These are phyloP conservation scores for Nitzschia inconspicua DNA, from an alignment of 108 stramenopile species.

Conservation along the genomic window DNA sequence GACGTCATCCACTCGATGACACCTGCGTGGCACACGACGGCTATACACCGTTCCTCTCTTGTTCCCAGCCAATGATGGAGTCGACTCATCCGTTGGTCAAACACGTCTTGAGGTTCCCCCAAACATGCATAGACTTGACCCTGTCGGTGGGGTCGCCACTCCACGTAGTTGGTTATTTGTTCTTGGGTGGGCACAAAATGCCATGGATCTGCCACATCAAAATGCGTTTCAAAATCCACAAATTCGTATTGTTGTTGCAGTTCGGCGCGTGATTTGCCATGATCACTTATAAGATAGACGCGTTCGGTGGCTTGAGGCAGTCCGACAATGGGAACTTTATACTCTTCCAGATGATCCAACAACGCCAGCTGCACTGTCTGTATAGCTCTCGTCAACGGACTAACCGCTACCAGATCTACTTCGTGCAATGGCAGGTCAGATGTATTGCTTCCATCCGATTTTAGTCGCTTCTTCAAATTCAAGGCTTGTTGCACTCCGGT, in stretches of 20 bases:
- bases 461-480: not conserved
- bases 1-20: constrained; percentile 56
- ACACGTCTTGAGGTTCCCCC: constrained; percentile 45
- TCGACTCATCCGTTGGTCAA: constrained; percentile 47
- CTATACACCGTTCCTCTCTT: constrained; percentile 35
- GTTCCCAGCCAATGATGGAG: constrained; percentile 38
- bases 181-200: constrained; percentile 18
- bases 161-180: constrained; percentile 17
- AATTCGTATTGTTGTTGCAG: constrained; percentile 22
- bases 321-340: constrained; percentile 29
- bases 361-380: constrained; percentile 49
- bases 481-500: constrained; percentile 34
- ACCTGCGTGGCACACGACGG: constrained; percentile 55
- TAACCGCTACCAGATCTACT: constrained; percentile 42
- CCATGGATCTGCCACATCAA: constrained; percentile 13
- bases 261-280: constrained; percentile 26
- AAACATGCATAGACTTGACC: constrained; percentile 51
- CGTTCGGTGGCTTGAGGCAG: constrained; percentile 50
- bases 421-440: constrained; percentile 14
- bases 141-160: constrained; percentile 53
- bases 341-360: constrained; percentile 10
- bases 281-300: constrained; percentile 51
- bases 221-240: constrained; percentile 45
- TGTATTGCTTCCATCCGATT: not conserved
- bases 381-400: constrained; percentile 54